Conservation (phyloP, 768 basidiomycete species). For the Podaxis sp. region DNA sequence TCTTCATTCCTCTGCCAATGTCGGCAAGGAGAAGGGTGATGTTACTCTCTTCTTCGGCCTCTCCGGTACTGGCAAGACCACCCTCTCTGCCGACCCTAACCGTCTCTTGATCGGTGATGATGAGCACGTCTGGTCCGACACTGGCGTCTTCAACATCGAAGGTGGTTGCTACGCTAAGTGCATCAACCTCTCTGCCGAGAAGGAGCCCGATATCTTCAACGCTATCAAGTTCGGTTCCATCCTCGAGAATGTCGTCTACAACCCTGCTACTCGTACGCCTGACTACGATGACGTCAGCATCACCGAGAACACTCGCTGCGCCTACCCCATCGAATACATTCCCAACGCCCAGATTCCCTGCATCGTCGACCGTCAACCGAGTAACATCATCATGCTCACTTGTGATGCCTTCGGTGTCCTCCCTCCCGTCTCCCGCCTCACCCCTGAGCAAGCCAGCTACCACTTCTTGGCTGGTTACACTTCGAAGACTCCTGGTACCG, state of each 20-base stretch:
- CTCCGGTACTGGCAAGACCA: constrained; percentile 98
- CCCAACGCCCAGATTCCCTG: constrained; percentile 95
- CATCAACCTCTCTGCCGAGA: constrained; percentile 94
- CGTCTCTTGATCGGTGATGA: constrained; percentile 97
- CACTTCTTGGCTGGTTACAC: constrained; percentile 98
- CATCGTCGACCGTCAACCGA: constrained; percentile 80
- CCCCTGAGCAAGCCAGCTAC: constrained; percentile 94
- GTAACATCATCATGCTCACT: constrained; percentile 94
- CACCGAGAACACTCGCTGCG: constrained; percentile 99
- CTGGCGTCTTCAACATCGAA: constrained; percentile 99
- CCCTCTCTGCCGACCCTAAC: constrained; percentile 93
- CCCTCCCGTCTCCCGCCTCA: constrained; percentile 90
- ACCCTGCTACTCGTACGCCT: constrained; percentile 73
- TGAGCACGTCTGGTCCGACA: constrained; percentile 99
- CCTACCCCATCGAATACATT: constrained; percentile 98
- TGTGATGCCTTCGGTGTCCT: constrained; percentile 99
- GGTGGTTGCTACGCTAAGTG: constrained; percentile 99
- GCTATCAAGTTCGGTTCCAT: constrained; percentile 96
- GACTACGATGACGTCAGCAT: constrained; percentile 97
- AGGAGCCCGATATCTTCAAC: constrained; percentile 97
- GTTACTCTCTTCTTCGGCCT: constrained; percentile 99
- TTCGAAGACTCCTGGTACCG: constrained; percentile 99
- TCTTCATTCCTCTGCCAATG: constrained; percentile 97
- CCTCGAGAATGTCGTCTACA: constrained; percentile 99
- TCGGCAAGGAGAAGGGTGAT: constrained; percentile 83